A percentile compares a stretch with the other conserved stretches of the same genome.
Conservation (phyloP, 2,329 filamentous ascomycete species). For the Allantophomopsis lycopodina region DNA sequence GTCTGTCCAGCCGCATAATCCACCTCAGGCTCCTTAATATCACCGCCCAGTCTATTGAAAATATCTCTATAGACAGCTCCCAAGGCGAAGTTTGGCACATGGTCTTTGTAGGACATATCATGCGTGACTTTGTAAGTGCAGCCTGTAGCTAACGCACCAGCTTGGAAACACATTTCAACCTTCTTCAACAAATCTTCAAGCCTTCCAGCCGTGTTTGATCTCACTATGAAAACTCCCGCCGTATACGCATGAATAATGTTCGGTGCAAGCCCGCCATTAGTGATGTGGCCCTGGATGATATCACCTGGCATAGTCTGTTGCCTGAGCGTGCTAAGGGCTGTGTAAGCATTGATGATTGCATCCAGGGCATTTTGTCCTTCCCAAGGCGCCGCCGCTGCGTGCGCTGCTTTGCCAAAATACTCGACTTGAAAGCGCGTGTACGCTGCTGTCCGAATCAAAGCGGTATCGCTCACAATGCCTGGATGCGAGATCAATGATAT, state of each 20-base stretch:
- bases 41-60: conserved; percentile 25
- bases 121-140: conserved; percentile 29
- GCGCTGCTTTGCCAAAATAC: conserved; percentile 39
- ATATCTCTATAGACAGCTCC: conserved; percentile 28
- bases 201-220: conserved; percentile 26
- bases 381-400: conserved; percentile 43
- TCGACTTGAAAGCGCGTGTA: conserved; percentile 33
- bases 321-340: conserved; percentile 33
- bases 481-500: conserved; percentile 26
- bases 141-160: conserved; percentile 32
- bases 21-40: conserved; percentile 22
- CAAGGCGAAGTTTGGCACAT: conserved; percentile 37
- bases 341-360: conserved; percentile 34
- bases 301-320: conserved; percentile 40
- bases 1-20: conserved; percentile 27
- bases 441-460: conserved; percentile 36
- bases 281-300: conserved; percentile 33
- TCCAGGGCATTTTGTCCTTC: conserved; percentile 45
- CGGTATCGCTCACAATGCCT: conserved; percentile 22
- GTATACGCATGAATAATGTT: conserved; percentile 42
- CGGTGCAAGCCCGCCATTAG: conserved; percentile 34
- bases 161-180: conserved; percentile 31
- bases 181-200: conserved; percentile 24
- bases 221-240: conserved; percentile 27
- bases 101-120: conserved; percentile 33